Conservation (phyloP, 2,329 filamentous ascomycete species). For the Stachybotrys chlorohalonatus region DNA sequence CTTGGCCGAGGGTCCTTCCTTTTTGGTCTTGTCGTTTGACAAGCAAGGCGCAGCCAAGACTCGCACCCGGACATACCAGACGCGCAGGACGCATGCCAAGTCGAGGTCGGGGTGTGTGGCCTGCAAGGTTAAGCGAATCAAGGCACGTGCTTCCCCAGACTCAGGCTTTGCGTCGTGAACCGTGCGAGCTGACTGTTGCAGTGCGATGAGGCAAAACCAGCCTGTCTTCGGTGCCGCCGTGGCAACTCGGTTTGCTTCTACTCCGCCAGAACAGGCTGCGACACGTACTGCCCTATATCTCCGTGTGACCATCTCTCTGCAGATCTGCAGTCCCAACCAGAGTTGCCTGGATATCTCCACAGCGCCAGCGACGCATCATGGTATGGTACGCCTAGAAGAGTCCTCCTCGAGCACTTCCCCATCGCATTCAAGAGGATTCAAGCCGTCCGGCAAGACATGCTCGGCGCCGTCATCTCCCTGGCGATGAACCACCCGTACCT, state of each 20-base stretch:
- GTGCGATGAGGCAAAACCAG: slow-evolving; percentile 7
- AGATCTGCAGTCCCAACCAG: neutral
- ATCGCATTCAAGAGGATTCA: slow-evolving; percentile 3
- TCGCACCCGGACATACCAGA: slow-evolving; percentile 6
- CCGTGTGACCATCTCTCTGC: neutral
- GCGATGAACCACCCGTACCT: slow-evolving; percentile 9
- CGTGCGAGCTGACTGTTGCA: neutral
- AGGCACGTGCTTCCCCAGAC: slow-evolving; percentile 6
- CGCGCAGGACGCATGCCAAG: slow-evolving; percentile 10
- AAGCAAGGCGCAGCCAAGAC: neutral
- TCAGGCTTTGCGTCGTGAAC: neutral
- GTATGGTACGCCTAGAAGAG: slow-evolving; percentile 8
- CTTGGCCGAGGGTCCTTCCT: neutral
- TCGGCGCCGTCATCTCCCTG: slow-evolving; percentile 4
- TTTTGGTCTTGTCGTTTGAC: neutral
- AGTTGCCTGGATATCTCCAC: neutral
- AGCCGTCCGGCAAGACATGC: slow-evolving; percentile 1
- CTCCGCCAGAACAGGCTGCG: neutral
- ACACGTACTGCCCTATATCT: neutral
- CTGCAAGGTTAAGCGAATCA: slow-evolving; percentile 14
- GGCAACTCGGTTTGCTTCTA: slow-evolving; percentile 8
- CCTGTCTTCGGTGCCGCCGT: slow-evolving; percentile 10
- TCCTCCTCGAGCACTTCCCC: slow-evolving; percentile 9
- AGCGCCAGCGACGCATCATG: neutral
- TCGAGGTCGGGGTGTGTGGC: slow-evolving; percentile 9